phyloP scores from a whole-genome alignment of 169 alveolate species.

The Nephromyces sp. region DNA sequence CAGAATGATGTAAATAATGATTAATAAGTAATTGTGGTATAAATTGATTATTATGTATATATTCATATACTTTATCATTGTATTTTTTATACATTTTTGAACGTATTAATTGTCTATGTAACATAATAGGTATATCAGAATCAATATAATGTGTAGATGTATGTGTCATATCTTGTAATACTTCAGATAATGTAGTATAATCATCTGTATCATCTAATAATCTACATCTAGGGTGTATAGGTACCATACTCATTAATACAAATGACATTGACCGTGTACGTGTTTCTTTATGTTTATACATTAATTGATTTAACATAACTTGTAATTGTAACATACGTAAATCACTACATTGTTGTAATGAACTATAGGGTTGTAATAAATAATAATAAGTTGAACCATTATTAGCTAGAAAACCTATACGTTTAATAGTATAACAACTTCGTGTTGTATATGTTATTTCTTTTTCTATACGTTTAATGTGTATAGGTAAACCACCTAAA shows the following conservation, averaged over 20 bases:
- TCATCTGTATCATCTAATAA: conserved; percentile 41
- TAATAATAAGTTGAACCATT: conserved; percentile 41
- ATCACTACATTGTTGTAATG: conserved; percentile 45
- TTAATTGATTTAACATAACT: conserved; percentile 31
- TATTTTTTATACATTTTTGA: background rate
- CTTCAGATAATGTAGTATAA: conserved; percentile 26
- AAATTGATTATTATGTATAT: too few relatives aligned
- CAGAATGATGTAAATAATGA: too few relatives aligned
- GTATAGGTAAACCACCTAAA: conserved; percentile 29
- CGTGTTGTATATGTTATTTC: conserved; percentile 25
- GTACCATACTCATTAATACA: conserved; percentile 31
- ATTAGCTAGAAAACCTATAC: conserved; percentile 40
- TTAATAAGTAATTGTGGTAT: too few relatives aligned
- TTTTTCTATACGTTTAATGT: conserved; percentile 35
- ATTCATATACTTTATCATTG: background rate
- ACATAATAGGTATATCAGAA: conserved; percentile 37
- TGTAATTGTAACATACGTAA: conserved; percentile 45
- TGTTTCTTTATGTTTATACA: conserved; percentile 36
- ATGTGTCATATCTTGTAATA: conserved; percentile 28
- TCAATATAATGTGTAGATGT: conserved; percentile 8
- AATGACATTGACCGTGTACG: conserved; percentile 38
- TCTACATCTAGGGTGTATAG: conserved; percentile 48
- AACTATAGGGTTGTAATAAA: conserved; percentile 48
- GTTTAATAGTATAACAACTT: conserved; percentile 37
- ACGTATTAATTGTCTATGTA: conserved; percentile 37